Conservation (phyloP, 140 eudicot species). For the Ambrosia hybrid region DNA sequence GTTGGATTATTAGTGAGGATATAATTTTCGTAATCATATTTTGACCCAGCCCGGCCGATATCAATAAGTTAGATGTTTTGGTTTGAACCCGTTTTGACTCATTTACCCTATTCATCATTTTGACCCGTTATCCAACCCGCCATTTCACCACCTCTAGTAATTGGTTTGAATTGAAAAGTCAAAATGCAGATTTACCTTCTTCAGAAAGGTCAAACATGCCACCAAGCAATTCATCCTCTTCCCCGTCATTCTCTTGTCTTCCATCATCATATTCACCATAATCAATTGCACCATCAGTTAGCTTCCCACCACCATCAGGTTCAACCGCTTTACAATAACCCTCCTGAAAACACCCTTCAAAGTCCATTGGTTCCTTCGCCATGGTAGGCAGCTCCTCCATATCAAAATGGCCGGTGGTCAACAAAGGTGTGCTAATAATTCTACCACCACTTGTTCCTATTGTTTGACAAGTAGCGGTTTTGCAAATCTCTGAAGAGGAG, state of each 20-base stretch:
- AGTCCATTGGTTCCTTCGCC: slow-evolving; percentile 28
- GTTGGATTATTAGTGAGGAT: neutral
- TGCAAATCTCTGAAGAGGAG: slow-evolving; percentile 25
- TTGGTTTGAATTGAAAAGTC: slow-evolving; percentile 8
- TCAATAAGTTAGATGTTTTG: neutral
- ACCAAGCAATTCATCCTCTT: slow-evolving; percentile 53
- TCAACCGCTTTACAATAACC: slow-evolving; percentile 44
- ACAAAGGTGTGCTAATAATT: slow-evolving; percentile 24
- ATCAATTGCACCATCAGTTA: slow-evolving; percentile 25
- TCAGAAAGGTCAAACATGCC: slow-evolving; percentile 59
- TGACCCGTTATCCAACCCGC: slow-evolving; percentile 6
- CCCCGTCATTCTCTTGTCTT: slow-evolving; percentile 45
- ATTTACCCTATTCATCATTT: neutral
- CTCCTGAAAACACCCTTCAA: slow-evolving; percentile 40
- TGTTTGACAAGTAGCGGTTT: slow-evolving; percentile 9
- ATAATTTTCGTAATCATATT: neutral
- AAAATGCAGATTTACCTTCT: slow-evolving; percentile 37
- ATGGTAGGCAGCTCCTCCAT: slow-evolving; percentile 17
- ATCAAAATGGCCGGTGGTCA: slow-evolving; percentile 31
- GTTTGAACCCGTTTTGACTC: slow-evolving; percentile 2
- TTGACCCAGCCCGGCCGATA: neutral
- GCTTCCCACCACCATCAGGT: slow-evolving; percentile 20
- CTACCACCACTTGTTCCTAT: slow-evolving; percentile 9
- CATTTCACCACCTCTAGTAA: slow-evolving; percentile 6
- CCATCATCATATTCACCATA: slow-evolving; percentile 26